phyloP scores from a whole-genome alignment of 352 stramenopile species.

The Globisporangium sylvaticum region DNA sequence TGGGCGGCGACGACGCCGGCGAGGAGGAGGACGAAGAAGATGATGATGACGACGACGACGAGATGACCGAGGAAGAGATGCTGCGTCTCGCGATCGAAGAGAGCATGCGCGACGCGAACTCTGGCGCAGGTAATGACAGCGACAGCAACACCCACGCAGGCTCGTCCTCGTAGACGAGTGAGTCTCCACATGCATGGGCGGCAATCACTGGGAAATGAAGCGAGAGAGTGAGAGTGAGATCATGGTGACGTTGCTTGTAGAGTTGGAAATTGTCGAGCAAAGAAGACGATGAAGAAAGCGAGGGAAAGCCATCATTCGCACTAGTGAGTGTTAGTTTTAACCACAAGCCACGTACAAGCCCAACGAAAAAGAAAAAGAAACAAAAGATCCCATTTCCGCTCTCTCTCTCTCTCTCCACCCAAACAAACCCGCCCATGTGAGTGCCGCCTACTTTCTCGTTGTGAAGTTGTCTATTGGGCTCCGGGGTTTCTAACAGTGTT shows the following conservation, averaged over 20 bases:
- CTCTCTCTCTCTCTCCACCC: conserved; percentile 1
- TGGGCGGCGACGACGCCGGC: conserved; percentile 66
- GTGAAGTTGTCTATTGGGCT: background rate
- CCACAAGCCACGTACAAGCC: background rate
- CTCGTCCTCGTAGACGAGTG: conserved; percentile 37
- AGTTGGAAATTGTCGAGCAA: background rate
- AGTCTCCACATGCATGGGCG: background rate
- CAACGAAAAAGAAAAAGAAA: conserved; percentile 12
- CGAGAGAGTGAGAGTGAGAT: background rate
- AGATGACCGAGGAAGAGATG: conserved; percentile 86
- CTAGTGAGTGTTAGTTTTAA: conserved; percentile 11
- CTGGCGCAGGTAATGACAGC: conserved; percentile 50
- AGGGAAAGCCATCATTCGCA: conserved; percentile 1
- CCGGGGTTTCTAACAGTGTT: background rate
- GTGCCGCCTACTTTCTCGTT: background rate
- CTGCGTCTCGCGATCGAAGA: conserved; percentile 83
- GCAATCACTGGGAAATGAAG: background rate
- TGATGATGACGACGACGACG: conserved; percentile 77
- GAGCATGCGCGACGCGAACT: conserved; percentile 78
- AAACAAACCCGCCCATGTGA: conserved; percentile 8
- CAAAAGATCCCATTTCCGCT: conserved; percentile 3
- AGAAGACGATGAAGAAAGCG: background rate
- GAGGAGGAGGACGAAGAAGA: conserved; percentile 60
- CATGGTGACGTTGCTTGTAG: background rate
- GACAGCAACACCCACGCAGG: conserved; percentile 29